phyloP scores from a whole-genome alignment of 2,329 filamentous ascomycete genomes.

The Fusarium denticulatum region DNA sequence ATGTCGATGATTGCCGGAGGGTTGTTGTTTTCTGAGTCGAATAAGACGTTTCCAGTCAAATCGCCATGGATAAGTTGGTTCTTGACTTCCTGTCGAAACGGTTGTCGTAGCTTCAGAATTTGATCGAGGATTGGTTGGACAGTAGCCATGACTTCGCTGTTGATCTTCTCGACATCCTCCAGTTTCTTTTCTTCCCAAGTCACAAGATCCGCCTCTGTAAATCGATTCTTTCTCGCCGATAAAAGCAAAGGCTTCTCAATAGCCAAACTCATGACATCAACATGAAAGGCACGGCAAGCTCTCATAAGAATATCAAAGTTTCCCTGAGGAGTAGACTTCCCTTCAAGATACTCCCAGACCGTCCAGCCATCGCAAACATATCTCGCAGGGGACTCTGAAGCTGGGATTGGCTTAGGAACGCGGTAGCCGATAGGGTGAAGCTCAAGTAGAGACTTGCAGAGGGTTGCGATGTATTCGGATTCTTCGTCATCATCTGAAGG shows the following conservation, averaged over 20 bases:
- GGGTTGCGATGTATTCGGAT: background rate
- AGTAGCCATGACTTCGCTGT: background rate
- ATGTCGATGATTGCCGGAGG: slow-evolving; percentile 10
- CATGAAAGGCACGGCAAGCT: slow-evolving; percentile 2
- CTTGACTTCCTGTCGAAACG: background rate
- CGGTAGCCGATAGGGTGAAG: background rate
- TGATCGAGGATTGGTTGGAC: background rate
- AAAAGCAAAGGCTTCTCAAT: background rate
- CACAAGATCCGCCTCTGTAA: slow-evolving; percentile 11
- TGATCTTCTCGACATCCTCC: background rate
- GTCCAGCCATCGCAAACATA: slow-evolving; percentile 5
- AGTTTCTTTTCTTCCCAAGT: background rate
- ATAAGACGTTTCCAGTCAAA: slow-evolving; percentile 10
- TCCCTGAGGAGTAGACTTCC: background rate
- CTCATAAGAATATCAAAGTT: slow-evolving; percentile 1
- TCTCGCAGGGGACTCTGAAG: background rate
- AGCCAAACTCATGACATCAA: background rate
- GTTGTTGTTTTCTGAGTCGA: background rate
- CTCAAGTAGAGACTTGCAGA: background rate
- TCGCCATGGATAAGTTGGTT: slow-evolving; percentile 16
- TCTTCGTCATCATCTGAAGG: slow-evolving; percentile 6
- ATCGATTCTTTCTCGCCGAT: background rate
- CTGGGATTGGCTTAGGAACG: background rate
- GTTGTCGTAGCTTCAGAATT: background rate
- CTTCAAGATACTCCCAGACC: background rate